These are phyloP conservation scores for Globisporangium mamillatum DNA, from an alignment of 352 stramenopile species.

Conservation along the genomic window DNA sequence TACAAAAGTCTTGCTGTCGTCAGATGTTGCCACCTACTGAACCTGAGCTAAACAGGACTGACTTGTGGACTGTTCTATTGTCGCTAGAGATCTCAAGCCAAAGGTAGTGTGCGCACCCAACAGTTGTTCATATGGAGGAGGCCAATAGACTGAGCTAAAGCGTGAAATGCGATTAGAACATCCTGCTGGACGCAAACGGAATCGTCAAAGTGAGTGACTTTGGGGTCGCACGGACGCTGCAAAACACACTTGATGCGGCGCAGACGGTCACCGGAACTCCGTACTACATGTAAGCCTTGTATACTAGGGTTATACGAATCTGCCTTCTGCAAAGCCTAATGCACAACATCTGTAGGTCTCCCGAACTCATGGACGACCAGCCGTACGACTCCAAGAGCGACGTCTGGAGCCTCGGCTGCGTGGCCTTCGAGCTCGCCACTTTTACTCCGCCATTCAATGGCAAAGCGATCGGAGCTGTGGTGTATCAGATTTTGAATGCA, in stretches of 20 bases:
- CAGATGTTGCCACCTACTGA: not conserved
- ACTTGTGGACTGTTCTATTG: not conserved
- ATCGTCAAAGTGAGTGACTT: conserved; percentile 79
- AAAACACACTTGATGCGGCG: conserved; percentile 41
- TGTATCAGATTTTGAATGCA: conserved; percentile 49
- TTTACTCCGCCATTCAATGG: conserved; percentile 59
- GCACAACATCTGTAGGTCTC: conserved; percentile 32
- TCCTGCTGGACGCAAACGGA: conserved; percentile 46
- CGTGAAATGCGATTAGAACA: conserved; percentile 29
- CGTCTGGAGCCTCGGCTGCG: conserved; percentile 81
- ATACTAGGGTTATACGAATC: not conserved
- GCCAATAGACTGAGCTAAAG: not conserved
- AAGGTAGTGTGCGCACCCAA: conserved; percentile 24
- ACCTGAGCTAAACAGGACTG: not conserved
- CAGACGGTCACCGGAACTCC: conserved; percentile 71
- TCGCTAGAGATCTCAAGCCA: conserved; percentile 53
- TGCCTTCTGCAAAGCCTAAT: not conserved
- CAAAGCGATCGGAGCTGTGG: conserved; percentile 51
- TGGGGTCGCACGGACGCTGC: conserved; percentile 45
- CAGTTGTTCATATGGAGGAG: not conserved
- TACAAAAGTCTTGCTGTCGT: conserved; percentile 10
- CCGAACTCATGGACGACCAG: conserved; percentile 66
- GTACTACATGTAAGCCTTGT: conserved; percentile 57
- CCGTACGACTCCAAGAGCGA: conserved; percentile 74
- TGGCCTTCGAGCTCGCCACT: conserved; percentile 76